Percentiles rank a stretch among this genome's conserved stretches.
Evolutionary conservation across 768 basidiomycete genomes (phyloP).

Genomic region (Tricholoma sp.): DNA sequence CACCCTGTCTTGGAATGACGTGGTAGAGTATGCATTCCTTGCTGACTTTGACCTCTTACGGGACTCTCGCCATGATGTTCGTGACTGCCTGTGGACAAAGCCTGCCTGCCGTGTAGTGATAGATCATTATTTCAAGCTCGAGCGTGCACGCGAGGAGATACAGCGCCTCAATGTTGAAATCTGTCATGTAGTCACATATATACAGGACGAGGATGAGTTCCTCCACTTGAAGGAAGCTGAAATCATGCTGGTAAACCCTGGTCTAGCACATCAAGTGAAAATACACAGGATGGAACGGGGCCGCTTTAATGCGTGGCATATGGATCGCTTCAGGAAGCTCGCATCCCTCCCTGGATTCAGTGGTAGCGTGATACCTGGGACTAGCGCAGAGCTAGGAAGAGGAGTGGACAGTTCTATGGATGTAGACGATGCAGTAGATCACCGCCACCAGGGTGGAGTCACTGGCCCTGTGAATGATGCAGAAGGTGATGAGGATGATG

Average conservation of each 20-base stretch:
- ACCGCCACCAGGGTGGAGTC: no score
- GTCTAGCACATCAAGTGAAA: neutral
- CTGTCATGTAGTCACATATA: constrained; percentile 13
- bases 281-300: no score
- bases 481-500: neutral
- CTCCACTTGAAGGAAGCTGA: neutral
- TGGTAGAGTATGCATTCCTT: neutral
- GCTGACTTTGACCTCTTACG: constrained; percentile 19
- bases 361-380: no score
- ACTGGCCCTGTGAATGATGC: no score
- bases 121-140: constrained; percentile 14
- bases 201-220: constrained; percentile 8
- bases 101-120: constrained; percentile 12
- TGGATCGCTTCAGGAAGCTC: neutral
- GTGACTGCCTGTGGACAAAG: constrained; percentile 12
- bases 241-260: neutral
- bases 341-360: no score
- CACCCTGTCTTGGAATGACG: constrained; percentile 17
- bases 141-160: constrained; percentile 7
- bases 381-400: no score
- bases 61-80: constrained; percentile 12
- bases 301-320: neutral
- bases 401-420: no score
- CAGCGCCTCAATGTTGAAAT: constrained; percentile 18
- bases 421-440: no score